Evolutionary conservation across 306 rosid species (phyloP), one percentile per base, ranked within the genome.

Genomic region (Abrus precatorius): DNA sequence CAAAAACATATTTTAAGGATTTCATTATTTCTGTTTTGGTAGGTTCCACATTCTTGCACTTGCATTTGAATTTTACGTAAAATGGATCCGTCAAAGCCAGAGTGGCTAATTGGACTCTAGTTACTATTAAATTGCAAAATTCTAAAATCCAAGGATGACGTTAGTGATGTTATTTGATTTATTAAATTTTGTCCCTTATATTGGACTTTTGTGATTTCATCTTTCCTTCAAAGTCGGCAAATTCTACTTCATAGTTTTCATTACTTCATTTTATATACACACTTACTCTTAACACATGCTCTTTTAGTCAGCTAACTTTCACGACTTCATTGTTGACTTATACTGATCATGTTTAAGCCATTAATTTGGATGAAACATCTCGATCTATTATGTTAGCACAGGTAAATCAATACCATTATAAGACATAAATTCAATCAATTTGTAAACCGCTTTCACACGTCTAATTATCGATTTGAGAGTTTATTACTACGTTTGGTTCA

Each of bases 181-280:
- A 9, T 64, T 34, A 53, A 34, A 13, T 14, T 50, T 43, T 9
- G 61, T 63, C 55, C 32, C 77, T 9, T 30, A 2, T 41, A 1
- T 47, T 72, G 41, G 61, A 66, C 77, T 84, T 73, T 47, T 72
- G 44, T 83, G 57, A 73, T 78, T 78, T 57, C 80, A 72, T 65
- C 71, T 78, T 77, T 78, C 72, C 72, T 63, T 77, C 66, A 11
- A 3, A 55, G 83, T 72, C 77, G 73, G 67, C 84, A 78, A 74
- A n/a, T 49, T 73, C 61, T 6, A 27, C 30, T 32, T 20, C 64
- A 14, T 28, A 38, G 27, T 40, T 53, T 62, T 52, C 74, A n/a
- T 63, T 50, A 55, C 52, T 29, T 53, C 27, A 44, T 43, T 80
- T 72, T 30, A 6, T 49, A 55, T 40, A 7, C 5, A 7, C 43